Evolutionary conservation across 2,329 filamentous ascomycete genomes (phyloP), one percentile per base, ranked within the genome.

Genomic region (Phoma sp.): DNA sequence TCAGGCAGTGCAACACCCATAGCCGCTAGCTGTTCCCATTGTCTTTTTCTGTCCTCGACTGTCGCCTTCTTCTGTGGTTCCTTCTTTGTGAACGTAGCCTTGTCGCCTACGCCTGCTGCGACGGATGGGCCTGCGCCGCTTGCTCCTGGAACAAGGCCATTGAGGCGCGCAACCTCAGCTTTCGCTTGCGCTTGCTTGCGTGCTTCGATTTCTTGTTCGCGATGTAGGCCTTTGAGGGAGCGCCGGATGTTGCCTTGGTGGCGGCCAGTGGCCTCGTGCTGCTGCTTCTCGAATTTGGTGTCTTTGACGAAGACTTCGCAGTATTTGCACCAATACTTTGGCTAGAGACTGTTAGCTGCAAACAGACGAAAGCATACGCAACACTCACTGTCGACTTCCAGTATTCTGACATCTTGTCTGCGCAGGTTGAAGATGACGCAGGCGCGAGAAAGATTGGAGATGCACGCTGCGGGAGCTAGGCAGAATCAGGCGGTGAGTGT

Each of bases 281-380:
- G 93, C 61, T 87, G 83, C 65, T 88, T 89, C 75, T 96, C 93
- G 75, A 97, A 86, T 64, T 91, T 88, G 18, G 93, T 97, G 80
- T 99, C 95, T 77, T 91, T 90, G 42, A 99, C 90, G 76, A 87
- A 98, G 72, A 84, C 85, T 71, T 87, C 86, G 84, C 95, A 99
- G 81, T 96, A 91, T 76, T 98, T 98, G 85, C 95, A 99, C 92
- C 93, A 98, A 79, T 96, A 96, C 73, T 89, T 93, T 5, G 93
- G 93, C 74, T 87, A 10, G 11, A 15, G 3, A 0, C 10, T 28
- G 12, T 69, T 26, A 70, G 61, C 23, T 7, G 7, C 34, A 26
- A 18, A 10, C 0, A 18, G 26, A 5, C 15, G 5, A 23, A 14
- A 2, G 32, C n/a, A 7, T 18, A 29, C 3, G 14, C 17, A 14